These are phyloP conservation scores for Mycena vitilis DNA, from an alignment of 768 basidiomycete genomes.

Conservation along the genomic window DNA sequence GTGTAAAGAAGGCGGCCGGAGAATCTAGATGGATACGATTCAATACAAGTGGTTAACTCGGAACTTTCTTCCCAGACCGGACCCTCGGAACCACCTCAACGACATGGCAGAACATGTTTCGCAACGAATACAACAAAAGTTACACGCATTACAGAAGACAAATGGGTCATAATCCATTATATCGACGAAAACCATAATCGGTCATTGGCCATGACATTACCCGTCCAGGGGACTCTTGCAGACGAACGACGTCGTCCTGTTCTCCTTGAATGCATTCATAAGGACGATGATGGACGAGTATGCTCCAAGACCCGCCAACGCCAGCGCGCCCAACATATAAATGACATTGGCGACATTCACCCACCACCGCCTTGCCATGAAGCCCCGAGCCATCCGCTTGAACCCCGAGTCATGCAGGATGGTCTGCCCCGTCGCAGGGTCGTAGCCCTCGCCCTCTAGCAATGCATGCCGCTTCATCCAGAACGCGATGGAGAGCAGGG, in stretches of 20 bases:
- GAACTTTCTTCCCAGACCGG: too few species aligned
- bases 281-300: constrained; percentile 24
- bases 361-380: constrained; percentile 25
- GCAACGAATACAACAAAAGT: too few species aligned
- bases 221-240: constrained; percentile 25
- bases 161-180: too few species aligned
- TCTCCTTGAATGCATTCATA: constrained; percentile 14
- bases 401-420: constrained; percentile 19
- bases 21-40: constrained; percentile 55
- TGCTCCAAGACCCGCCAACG: constrained; percentile 16
- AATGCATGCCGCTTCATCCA: constrained; percentile 25
- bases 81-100: too few species aligned
- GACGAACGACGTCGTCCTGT: constrained; percentile 23
- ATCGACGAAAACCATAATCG: neutral
- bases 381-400: constrained; percentile 22
- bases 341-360: constrained; percentile 13
- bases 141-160: too few species aligned
- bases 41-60: constrained; percentile 19
- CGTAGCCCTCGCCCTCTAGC: constrained; percentile 21
- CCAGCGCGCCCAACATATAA: constrained; percentile 17
- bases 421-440: constrained; percentile 20
- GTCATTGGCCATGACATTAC: constrained; percentile 1
- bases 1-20: constrained; percentile 89
- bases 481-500: constrained; percentile 17
- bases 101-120: too few species aligned